These are phyloP conservation scores for Parascedosporium putredinis DNA, from an alignment of 2,329 filamentous ascomycete species.

Conservation along the genomic window DNA sequence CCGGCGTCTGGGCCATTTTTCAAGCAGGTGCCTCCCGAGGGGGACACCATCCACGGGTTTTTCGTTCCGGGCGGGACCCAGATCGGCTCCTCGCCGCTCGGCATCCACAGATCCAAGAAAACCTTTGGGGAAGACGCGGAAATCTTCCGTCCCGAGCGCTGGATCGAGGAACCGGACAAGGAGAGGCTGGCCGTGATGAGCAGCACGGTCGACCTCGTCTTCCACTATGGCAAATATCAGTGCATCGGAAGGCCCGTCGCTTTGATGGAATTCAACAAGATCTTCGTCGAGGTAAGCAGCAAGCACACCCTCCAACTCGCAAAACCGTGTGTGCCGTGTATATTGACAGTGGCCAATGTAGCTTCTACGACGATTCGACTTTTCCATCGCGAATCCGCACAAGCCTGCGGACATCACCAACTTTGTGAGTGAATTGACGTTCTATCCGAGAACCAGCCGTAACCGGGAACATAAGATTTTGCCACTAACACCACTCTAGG, in stretches of 20 bases:
- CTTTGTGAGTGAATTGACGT: neutral
- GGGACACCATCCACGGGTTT: conserved; percentile 25
- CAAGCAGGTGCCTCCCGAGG: conserved; percentile 24
- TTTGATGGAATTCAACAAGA: conserved; percentile 32
- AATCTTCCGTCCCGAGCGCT: conserved; percentile 37
- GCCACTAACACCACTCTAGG: neutral
- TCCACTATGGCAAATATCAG: conserved; percentile 30
- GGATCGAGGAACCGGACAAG: conserved; percentile 25
- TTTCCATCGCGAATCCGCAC: conserved; percentile 1
- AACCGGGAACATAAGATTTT: neutral
- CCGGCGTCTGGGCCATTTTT: conserved; percentile 28
- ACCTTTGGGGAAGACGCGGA: conserved; percentile 29
- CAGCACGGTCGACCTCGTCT: conserved; percentile 29
- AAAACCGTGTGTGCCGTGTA: neutral
- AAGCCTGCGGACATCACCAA: conserved; percentile 1
- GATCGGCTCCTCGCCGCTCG: conserved; percentile 32
- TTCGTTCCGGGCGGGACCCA: conserved; percentile 35
- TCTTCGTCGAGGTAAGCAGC: conserved; percentile 27
- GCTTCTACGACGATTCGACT: conserved; percentile 6
- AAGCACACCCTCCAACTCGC: neutral
- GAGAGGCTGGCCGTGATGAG: conserved; percentile 24
- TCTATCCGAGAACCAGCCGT: neutral
- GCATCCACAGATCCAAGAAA: conserved; percentile 25
- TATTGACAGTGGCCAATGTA: neutral
- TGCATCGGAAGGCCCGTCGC: conserved; percentile 37